Percentiles rank a stretch among this genome's conserved stretches.
Conservation (phyloP, 2,329 filamentous ascomycete species). For the Sporothrix dimorphospora region DNA sequence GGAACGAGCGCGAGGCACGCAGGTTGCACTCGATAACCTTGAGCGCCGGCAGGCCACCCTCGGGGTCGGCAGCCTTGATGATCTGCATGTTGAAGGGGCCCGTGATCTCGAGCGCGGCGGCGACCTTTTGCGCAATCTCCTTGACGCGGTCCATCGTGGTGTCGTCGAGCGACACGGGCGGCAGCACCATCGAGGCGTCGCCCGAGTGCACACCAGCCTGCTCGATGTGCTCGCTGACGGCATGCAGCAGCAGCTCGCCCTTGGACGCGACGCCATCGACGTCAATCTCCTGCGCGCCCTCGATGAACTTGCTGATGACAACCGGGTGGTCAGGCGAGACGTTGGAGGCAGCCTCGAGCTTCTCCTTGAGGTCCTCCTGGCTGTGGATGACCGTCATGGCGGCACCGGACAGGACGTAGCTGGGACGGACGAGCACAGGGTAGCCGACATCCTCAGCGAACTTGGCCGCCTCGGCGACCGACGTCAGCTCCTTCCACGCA, state of each 20-base stretch:
- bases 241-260: constrained; percentile 86
- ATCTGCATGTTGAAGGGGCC: constrained; percentile 99
- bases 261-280: constrained; percentile 88
- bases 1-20: constrained; percentile 92
- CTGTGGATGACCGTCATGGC: constrained; percentile 97
- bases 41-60: constrained; percentile 77
- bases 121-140: constrained; percentile 94
- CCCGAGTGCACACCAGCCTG: constrained; percentile 98
- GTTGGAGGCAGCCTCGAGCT: constrained; percentile 84
- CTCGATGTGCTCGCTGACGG: constrained; percentile 94
- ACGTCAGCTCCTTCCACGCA: constrained; percentile 96
- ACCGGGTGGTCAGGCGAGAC: constrained; percentile 97
- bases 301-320: constrained; percentile 97
- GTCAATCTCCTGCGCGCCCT: constrained; percentile 94
- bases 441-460: constrained; percentile 88
- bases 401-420: constrained; percentile 94
- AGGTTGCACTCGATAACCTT: constrained; percentile 99
- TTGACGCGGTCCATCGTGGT: constrained; percentile 83
- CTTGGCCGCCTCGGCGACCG: constrained; percentile 80
- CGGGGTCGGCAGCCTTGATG: constrained; percentile 94
- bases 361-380: constrained; percentile 88
- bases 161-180: constrained; percentile 78
- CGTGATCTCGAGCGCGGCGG: constrained; percentile 94
- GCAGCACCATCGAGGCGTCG: constrained; percentile 91
- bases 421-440: constrained; percentile 91